Base-by-base conservation (phyloP, 179 eudicot species). In the Sideroxylon spinosum region DNA sequence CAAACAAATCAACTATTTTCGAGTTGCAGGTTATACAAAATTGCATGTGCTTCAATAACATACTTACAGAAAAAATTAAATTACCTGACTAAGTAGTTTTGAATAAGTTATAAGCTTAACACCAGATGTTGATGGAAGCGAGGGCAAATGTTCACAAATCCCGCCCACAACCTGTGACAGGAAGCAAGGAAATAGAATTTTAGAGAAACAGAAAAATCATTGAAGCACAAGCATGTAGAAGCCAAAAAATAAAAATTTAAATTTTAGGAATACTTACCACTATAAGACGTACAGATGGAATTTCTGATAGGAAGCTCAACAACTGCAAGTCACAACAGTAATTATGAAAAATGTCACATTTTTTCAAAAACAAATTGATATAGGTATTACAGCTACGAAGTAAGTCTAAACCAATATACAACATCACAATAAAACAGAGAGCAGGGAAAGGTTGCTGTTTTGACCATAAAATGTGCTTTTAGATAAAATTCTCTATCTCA, bases 231-330 rank as follows among this genome's bases (percentile, higher is more conserved):
- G 63, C 65, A 44, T 37, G 46, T 1, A 66, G 48, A 11, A 61
- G 56, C 19, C 52, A 9, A 9, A 1, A 52, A 68, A 37, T 75
- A 72, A 67, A 16, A 65, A 25, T 23, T 61, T 7, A 32, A 71
- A 80, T 49, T 59, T 66, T 46, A 17, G 22, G 49, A 76, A 26
- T 29, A 62, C 96, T 50, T 92, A 95, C 99, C 97, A 95, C 99
- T 85, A 95, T 84, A 50, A 92, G 77, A 56, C 94, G 86, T 69
- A 90, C 94, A 80, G 89, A 84, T 75, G 96, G 88, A 79, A 95
- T 92, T 86, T 95, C 96, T 20, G 97, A 88, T 79, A 92, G 86
- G 87, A 95, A 95, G 88, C 86, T 92, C 83, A 95, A 79, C 81
- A 95, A 81, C 94, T 91, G 92, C 90, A 84, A 75, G 61, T 73